Base-by-base conservation (phyloP, 805 yeast genomes). In the Barnettozyma salicaria region DNA sequence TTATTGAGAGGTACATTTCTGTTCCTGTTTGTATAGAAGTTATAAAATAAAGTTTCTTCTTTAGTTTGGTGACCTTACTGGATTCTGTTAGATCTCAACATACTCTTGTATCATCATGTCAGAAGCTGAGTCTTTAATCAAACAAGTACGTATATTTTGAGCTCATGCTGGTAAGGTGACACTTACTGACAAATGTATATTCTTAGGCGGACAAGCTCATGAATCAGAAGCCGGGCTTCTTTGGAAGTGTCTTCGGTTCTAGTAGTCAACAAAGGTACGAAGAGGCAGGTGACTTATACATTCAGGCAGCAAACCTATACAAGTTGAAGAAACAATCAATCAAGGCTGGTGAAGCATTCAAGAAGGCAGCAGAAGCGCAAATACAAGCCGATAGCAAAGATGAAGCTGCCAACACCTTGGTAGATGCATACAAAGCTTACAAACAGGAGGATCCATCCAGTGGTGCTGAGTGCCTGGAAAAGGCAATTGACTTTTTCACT, bases 281-380 rank as follows among this genome's bases (percentile, higher is more conserved):
- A 56, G 98, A 92, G 46, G 97, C 98, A 4, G 80, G 89, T 4
- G 98, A 92, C 47, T 63, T 86, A 20, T 90, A 80, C 56, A 69
- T 81, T 17, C 94, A 89, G 60, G 98, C 98, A 2, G 99, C 94
- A n/a, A 92, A 90, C 54, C 71, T 76, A 20, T 92, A 78, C 65
- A 74, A 89, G 44, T 62, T 92, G 40, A 78, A 76, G 48, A 85
- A 84, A 53, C 83, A 87, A 54, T 72, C 74, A 47, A 62, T 67
- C 16, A 64, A 70, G 36, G 97, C 97, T 0, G 97, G 97, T 9
- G 65, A 72, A 44, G 78, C 87, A 14, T 90, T 89, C 55, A 80
- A 83, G 43, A 78, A 76, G 52, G 97, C 98, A 1, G 94, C 97
- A 1, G 76, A 72, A 12, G 74, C 79, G 41, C 96, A 87, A 58